A percentile compares a stretch with the other conserved stretches of the same genome.
Conservation (phyloP, 2,329 filamentous ascomycete genomes). For the Sarocladium strictum region DNA sequence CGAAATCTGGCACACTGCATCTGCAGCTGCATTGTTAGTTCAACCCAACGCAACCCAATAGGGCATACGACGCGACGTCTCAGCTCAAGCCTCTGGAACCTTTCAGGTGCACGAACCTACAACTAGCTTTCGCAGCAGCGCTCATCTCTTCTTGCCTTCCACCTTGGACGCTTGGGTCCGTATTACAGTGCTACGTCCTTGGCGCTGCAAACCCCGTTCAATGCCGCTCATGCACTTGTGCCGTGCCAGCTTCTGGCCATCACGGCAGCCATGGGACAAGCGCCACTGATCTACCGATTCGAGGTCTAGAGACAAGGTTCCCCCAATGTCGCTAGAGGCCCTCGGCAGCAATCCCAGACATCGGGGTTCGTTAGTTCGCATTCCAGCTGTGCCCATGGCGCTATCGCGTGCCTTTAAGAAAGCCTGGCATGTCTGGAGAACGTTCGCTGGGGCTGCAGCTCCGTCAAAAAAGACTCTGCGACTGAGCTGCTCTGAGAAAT, state of each 20-base stretch:
- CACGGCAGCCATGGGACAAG: neutral
- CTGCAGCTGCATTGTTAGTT: neutral
- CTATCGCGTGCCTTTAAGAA: neutral
- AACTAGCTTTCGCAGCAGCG: neutral
- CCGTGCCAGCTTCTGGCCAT: neutral
- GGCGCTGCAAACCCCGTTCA: neutral
- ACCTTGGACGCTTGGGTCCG: neutral
- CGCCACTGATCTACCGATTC: conserved; percentile 1
- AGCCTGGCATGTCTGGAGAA: neutral
- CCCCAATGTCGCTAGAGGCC: neutral
- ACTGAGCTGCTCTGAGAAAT: neutral
- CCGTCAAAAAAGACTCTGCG: neutral
- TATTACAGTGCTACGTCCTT: neutral
- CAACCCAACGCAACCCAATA: neutral
- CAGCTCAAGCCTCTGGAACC: neutral
- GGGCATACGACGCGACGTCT: neutral
- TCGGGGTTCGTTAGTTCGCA: neutral
- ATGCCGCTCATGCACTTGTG: neutral
- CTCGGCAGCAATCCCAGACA: neutral
- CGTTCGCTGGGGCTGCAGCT: neutral
- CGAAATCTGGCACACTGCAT: neutral
- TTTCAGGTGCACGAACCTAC: neutral
- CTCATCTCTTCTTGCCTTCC: too few species aligned
- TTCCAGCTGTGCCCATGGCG: neutral
- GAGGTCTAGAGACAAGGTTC: too few species aligned